Evolutionary conservation across 2,329 filamentous ascomycete genomes (phyloP), one percentile per base, ranked within the genome.

Genomic region (Didymella pomorum): DNA sequence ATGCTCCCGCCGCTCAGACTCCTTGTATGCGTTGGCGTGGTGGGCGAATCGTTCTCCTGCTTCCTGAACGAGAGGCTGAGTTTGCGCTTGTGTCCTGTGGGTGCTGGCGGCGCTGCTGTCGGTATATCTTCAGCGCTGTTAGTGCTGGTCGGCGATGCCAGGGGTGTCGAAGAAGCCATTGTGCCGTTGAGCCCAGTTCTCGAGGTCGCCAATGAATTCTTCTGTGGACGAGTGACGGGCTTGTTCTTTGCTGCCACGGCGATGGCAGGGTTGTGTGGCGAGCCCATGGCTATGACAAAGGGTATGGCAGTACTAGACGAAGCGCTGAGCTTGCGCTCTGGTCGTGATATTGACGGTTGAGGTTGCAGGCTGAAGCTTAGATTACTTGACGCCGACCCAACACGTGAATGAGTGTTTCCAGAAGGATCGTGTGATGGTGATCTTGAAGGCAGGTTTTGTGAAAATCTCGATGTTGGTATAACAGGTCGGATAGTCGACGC

Each of bases 241-340:
- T 66, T 55, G 28, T 51, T 48, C 11, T 62, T 57, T 9, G 62
- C 59, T n/a, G 69, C 65, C 3, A 64, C 49, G 3, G 68, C 66
- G 6, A 73, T 63, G 2, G 69, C 67, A 1, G 71, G 70, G 39
- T 73, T 73, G 29, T 73, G 69, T 2, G 71, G 71, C 7, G 71
- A 71, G 21, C 66, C 68, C 68, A 72, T 72, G 12, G 58, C 66
- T 33, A 73, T 71, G 5, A 73, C 67, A 37, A 73, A 72, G 5
- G 74, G 70, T 12, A 70, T 60, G 26, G 57, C 71, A 20, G 58
- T 60, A 12, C 39, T 59, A 9, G 69, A 70, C 9, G 62, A 56
- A 18, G 50, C 61, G 55, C 69, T 72, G 6, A 58, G 31, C 44
- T 65, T 65, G 4, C 65, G 63, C 25, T 68, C 60, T 39, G 53